Base-by-base conservation (phyloP, 345 rosid genomes). In the Populus tremula region DNA sequence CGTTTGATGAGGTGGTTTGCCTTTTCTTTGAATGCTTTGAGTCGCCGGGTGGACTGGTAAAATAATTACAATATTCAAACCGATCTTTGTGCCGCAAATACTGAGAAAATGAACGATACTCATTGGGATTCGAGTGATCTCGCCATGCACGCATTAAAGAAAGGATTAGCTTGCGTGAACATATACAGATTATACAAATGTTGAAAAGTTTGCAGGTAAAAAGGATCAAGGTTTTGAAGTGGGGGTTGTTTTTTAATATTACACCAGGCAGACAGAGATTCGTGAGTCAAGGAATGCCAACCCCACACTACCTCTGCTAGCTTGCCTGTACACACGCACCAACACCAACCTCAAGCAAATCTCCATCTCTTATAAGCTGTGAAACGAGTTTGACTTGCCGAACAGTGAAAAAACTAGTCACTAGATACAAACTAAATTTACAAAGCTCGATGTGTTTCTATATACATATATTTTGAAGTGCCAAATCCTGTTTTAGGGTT, bases 181-280 rank as follows among this genome's bases (percentile, higher is more conserved):
- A 56, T 9, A 3, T n/a, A n/a, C 63, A n/a, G 29, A 59, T n/a
- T 59, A 59, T 8, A 59, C 14, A 9, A 59, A 61, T 66, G 71
- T 78, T 79, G 74, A 73, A 74, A 64, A 39, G 50, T 4, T 70
- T 41, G 47, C 41, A 53, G 77, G 84, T 85, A 4, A 85, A 82
- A 69, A 69, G 33, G 75, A 77, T 82, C 82, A 74, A 79, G 31
- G 65, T 53, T 49, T 76, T 77, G 82, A 59, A 59, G 63, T 4
- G 39, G 56, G 36, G 1, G 4, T 33, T 33, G 18, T 31, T 4
- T n/a, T 62, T n/a, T 45, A 50, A 49, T 39, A 17, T 29, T 10
- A 54, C 16, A 89, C 87, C 71, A 84, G 90, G 97, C 87, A 85
- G 97, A 90, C 94, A 91, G 83, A 93, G 96, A 93, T 93, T 90